phyloP scores from a whole-genome alignment of 75 land plant genomes.

The Cryptomeria japonica region DNA sequence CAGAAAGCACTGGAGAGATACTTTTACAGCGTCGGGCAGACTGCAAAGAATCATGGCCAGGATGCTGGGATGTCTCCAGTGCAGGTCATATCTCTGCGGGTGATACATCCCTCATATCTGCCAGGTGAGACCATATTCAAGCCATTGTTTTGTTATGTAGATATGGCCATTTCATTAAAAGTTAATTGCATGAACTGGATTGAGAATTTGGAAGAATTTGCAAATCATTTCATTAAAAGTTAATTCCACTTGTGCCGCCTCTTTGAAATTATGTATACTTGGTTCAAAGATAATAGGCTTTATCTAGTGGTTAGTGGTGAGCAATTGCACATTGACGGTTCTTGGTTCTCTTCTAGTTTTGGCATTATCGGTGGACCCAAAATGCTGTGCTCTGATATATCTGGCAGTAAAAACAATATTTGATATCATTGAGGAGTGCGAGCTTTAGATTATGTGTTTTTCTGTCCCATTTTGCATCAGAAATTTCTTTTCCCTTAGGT shows the following conservation, averaged over 20 bases:
- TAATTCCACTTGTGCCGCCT: neutral
- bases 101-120: constrained; percentile 77
- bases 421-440: neutral
- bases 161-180: neutral
- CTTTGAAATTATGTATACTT: neutral
- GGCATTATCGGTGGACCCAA: neutral
- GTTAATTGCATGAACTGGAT: neutral
- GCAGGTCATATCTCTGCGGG: constrained; percentile 97
- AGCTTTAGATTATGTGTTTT: neutral
- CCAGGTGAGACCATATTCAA: constrained; percentile 42
- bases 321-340: neutral
- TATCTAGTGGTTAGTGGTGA: neutral
- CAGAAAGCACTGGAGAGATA: constrained; percentile 80
- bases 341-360: neutral
- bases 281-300: neutral
- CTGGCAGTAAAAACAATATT: neutral
- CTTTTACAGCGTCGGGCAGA: constrained; percentile 86
- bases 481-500: neutral
- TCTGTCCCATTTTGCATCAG: neutral
- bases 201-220: neutral
- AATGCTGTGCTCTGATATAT: neutral
- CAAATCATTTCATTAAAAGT: too few species aligned
- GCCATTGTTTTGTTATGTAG: neutral
- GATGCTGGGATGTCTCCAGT: constrained; percentile 91
- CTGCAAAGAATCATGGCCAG: constrained; percentile 95